Percentiles rank a stretch among this genome's conserved stretches.
phyloP scores from a whole-genome alignment of 2,329 filamentous ascomycete species.

The Pyricularia grisea region DNA sequence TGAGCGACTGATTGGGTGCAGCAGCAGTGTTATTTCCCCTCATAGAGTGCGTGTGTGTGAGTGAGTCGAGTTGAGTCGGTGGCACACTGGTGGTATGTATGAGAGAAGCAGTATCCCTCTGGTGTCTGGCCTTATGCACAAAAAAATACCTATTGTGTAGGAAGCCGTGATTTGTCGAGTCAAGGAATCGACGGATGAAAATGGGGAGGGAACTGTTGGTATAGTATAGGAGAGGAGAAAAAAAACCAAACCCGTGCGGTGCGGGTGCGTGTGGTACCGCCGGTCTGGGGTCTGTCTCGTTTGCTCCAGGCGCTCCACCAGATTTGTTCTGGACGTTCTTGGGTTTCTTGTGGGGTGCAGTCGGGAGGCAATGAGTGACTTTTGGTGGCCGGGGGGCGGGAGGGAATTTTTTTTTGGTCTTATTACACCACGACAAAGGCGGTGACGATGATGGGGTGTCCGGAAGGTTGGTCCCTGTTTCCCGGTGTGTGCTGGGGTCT shows the following conservation, averaged over 20 bases:
- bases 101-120: not conserved
- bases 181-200: not conserved
- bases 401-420: conserved; percentile 1
- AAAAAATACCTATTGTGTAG: not conserved
- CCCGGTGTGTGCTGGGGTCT: not conserved
- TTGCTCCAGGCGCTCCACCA: conserved; percentile 1
- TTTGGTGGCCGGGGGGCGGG: not conserved
- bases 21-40: not conserved
- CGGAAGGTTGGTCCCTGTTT: not conserved
- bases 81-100: not conserved
- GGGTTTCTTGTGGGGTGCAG: conserved; percentile 3
- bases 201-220: not conserved
- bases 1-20: not conserved
- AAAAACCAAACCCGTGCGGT: not conserved
- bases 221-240: conserved; percentile 1
- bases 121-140: not conserved
- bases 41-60: not conserved
- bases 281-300: conserved; percentile 1
- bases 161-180: not conserved
- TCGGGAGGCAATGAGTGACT: not conserved
- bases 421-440: conserved; percentile 1
- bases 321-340: conserved; percentile 4
- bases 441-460: not conserved
- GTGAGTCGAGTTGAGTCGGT: not conserved
- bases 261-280: not conserved